Percentiles rank a stretch among this genome's conserved stretches.
Conservation (phyloP, 345 rosid genomes). For the Pseudoturritis turrita region DNA sequence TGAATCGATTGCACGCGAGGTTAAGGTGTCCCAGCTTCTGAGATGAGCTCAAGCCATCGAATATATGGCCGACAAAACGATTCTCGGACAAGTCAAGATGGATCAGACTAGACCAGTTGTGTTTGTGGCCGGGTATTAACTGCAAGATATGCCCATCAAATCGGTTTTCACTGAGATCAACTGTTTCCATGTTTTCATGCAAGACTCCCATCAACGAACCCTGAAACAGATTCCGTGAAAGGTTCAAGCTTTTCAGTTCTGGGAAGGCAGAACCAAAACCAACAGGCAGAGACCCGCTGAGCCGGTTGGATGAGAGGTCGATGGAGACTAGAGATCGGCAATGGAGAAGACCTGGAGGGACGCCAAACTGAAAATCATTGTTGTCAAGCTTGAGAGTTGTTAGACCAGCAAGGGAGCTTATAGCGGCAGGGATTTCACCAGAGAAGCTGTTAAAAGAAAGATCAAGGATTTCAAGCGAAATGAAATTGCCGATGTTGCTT, state of each 20-base stretch:
- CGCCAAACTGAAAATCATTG: conserved; percentile 51
- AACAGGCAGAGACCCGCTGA: conserved; percentile 58
- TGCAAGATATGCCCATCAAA: conserved; percentile 75
- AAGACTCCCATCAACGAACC: conserved; percentile 62
- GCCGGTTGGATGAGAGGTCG: conserved; percentile 72
- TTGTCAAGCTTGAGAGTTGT: conserved; percentile 50
- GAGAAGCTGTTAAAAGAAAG: conserved; percentile 69
- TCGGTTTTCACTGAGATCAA: conserved; percentile 78
- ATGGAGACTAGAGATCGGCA: conserved; percentile 53
- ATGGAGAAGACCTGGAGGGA: conserved; percentile 54
- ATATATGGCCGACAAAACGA: conserved; percentile 66
- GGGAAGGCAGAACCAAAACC: conserved; percentile 72
- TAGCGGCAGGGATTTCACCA: conserved; percentile 70
- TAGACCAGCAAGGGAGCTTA: conserved; percentile 49
- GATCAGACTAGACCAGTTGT: conserved; percentile 52
- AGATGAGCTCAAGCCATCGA: conserved; percentile 44
- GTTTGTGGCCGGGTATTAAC: conserved; percentile 55
- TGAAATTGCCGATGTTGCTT: conserved; percentile 78
- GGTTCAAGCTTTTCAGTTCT: conserved; percentile 54
- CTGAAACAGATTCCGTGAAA: conserved; percentile 62
- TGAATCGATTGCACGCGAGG: conserved; percentile 75
- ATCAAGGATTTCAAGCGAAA: conserved; percentile 54
- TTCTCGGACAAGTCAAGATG: conserved; percentile 82
- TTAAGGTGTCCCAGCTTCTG: conserved; percentile 60
- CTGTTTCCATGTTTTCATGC: conserved; percentile 43